Evolutionary conservation across 1,284 basidiomycete genomes (phyloP), one percentile per base, ranked within the genome.

Genomic region (Moesziomyces sp.): DNA sequence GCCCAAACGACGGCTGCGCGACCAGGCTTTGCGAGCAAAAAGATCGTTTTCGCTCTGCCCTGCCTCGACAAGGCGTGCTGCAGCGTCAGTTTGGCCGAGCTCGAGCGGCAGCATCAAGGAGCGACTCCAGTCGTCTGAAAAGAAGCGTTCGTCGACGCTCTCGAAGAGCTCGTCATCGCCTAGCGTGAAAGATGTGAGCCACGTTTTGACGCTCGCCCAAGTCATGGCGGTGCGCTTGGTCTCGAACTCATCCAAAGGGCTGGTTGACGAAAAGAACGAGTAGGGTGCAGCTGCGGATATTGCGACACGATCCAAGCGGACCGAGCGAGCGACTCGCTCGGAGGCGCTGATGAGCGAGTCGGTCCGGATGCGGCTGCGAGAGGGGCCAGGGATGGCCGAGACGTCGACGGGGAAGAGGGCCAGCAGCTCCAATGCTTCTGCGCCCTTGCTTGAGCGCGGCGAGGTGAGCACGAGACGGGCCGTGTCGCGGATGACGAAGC

Each of bases 91-190:
- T 23, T 18, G 18, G 18, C 19, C 21, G 3, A 44, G n/a, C 9
- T 70, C 46, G 1, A 26, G 16, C 30, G 61, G 43, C 14, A 70
- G 18, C 1, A 55, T 46, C 24, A 66, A 38, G 3, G 69, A 66
- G 19, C 63, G 69, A 23, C 54, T 66, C 69, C 69, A 72, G 16
- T 61, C 58, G 14, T 66, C 62, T 6, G 23, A 51, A 38, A 66
- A 66, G 43, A 58, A 72, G 34, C 59, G 62, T 10, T 46, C 44
- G n/a, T 66, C 58, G 42, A 72, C 48, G 35, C 52, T 62, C n/a
- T 72, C 69, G 58, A 58, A 72, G 13, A 72, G 56, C 42, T 72
- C 69, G 26, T 72, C 69, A 38, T 72, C 69, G 24, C 69, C 69
- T 1, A 72, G 50, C 6, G 63, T 72, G 24, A 72, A 72, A 28